Conservation (phyloP, 208 protist genomes). For the Angomonas desouzai region DNA sequence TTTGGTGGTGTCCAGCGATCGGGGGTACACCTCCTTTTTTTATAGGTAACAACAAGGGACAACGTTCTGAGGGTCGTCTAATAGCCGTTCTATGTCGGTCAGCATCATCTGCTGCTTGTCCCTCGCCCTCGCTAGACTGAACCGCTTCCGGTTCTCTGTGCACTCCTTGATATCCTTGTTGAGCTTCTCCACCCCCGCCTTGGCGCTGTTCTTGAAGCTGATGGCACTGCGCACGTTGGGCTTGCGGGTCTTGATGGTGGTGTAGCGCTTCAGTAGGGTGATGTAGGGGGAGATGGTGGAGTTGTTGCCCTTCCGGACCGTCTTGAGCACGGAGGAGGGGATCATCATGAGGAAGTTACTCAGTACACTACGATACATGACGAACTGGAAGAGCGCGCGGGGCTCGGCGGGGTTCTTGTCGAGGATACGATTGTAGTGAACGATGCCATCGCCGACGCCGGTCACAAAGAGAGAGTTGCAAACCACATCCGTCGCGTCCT, state of each 20-base stretch:
- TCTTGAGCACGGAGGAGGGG: background rate
- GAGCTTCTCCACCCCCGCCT: conserved; percentile 44
- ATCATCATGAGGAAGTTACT: conserved; percentile 45
- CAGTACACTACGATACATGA: conserved; percentile 55
- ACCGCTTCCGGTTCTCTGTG: conserved; percentile 29
- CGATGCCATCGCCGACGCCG: conserved; percentile 56
- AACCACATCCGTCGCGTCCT: conserved; percentile 49
- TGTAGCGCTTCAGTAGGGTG: conserved; percentile 42
- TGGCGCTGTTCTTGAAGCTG: conserved; percentile 45
- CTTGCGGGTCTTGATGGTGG: conserved; percentile 46
- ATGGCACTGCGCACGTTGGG: conserved; percentile 53
- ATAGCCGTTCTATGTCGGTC: conserved; percentile 48
- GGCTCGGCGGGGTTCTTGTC: conserved; percentile 84
- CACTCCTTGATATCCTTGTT: conserved; percentile 32
- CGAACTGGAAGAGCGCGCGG: conserved; percentile 68
- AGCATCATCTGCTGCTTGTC: conserved; percentile 59
- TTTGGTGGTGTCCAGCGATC: too few relatives aligned
- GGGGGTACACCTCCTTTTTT: background rate
- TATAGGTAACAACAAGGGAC: conserved; percentile 67
- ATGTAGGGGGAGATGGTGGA: conserved; percentile 33
- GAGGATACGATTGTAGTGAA: conserved; percentile 76
- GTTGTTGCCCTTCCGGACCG: conserved; percentile 10
- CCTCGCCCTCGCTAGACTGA: conserved; percentile 31
- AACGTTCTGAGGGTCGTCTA: conserved; percentile 38
- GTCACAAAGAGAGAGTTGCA: conserved; percentile 72